A percentile compares a stretch with the other conserved stretches of the same genome.
phyloP scores from a whole-genome alignment of 345 rosid species.

The Trapa bicornis region DNA sequence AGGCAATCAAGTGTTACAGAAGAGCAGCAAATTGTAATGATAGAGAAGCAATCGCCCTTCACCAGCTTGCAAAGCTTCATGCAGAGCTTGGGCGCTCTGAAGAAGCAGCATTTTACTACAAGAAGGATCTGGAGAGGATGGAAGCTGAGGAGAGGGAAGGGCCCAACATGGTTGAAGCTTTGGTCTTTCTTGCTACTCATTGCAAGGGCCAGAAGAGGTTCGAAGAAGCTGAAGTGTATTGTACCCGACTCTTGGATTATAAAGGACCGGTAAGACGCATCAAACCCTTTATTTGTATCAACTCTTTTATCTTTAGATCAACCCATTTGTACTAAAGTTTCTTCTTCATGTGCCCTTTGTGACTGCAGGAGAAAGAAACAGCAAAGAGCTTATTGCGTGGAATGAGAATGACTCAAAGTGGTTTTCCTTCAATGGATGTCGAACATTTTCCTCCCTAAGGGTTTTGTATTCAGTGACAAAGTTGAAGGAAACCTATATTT shows the following conservation, averaged over 20 bases:
- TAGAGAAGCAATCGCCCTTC: constrained; percentile 83
- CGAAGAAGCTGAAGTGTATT: constrained; percentile 92
- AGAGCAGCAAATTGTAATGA: constrained; percentile 76
- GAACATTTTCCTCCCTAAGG: constrained; percentile 59
- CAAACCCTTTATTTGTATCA: neutral
- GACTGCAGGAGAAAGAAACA: constrained; percentile 73
- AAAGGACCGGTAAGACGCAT: constrained; percentile 69
- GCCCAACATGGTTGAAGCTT: constrained; percentile 80
- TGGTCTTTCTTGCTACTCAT: constrained; percentile 68
- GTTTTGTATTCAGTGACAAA: neutral
- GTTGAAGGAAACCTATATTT: no score
- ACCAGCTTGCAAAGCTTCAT: constrained; percentile 71
- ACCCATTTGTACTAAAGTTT: neutral
- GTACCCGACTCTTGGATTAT: constrained; percentile 86
- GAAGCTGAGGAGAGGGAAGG: constrained; percentile 95
- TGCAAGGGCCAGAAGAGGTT: constrained; percentile 51
- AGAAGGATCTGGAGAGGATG: constrained; percentile 86
- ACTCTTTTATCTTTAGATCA: neutral
- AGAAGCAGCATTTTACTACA: constrained; percentile 84
- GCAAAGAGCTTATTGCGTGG: constrained; percentile 76
- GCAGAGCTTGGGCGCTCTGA: constrained; percentile 51
- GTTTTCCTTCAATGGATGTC: constrained; percentile 58
- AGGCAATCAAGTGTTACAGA: constrained; percentile 85
- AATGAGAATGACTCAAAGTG: constrained; percentile 45
- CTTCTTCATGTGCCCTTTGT: constrained; percentile 5